Percentiles rank a stretch among this genome's conserved stretches.
phyloP scores from a whole-genome alignment of 352 stramenopile species.

The Phytophthora tentaculata region DNA sequence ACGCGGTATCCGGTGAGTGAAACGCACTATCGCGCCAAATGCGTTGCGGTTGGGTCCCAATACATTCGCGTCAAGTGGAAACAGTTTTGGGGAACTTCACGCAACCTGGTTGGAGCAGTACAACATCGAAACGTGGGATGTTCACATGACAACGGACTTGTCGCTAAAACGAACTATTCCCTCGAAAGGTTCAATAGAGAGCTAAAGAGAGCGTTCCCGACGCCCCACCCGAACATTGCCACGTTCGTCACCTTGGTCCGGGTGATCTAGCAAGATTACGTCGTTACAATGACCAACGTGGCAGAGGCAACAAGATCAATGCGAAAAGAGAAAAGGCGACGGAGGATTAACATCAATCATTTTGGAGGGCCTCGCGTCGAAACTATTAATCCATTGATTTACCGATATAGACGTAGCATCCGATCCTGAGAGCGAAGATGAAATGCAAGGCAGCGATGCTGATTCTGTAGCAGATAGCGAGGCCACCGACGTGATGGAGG shows the following conservation, averaged over 20 bases:
- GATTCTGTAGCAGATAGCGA: neutral
- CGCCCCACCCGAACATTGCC: neutral
- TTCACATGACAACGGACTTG: slow-evolving; percentile 3
- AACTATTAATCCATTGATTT: neutral
- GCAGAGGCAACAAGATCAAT: neutral
- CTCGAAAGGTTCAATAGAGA: slow-evolving; percentile 7
- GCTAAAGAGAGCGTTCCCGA: slow-evolving; percentile 3
- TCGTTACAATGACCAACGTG: neutral
- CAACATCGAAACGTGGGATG: slow-evolving; percentile 9
- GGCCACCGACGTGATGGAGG: neutral
- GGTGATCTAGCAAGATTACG: neutral
- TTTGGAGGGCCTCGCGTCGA: neutral
- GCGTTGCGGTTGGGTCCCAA: no score
- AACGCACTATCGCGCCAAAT: neutral
- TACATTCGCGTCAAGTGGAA: slow-evolving; percentile 2
- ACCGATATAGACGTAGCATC: neutral
- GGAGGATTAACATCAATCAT: neutral
- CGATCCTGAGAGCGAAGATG: neutral
- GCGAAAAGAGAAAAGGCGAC: neutral
- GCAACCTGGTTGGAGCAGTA: neutral
- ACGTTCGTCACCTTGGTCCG: neutral
- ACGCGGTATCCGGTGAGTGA: neutral
- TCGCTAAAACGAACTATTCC: slow-evolving; percentile 7
- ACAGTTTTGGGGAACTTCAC: neutral
- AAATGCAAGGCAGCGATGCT: neutral